These are phyloP conservation scores for Globisporangium cylindrosporum DNA, from an alignment of 352 stramenopile species.

Conservation along the genomic window DNA sequence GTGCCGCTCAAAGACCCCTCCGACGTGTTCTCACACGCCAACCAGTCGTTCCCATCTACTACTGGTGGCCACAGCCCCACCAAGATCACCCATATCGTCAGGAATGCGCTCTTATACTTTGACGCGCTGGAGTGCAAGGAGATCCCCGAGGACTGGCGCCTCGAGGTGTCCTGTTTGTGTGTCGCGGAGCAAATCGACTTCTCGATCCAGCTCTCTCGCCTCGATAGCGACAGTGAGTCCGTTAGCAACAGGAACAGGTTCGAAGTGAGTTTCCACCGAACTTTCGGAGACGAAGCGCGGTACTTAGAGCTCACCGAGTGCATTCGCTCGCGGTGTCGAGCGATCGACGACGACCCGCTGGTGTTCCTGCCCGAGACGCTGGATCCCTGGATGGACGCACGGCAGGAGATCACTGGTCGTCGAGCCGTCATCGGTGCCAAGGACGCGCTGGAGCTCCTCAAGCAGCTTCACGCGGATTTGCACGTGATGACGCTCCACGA, in stretches of 20 bases:
- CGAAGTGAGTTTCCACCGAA: constrained; percentile 54
- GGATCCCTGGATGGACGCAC: constrained; percentile 60
- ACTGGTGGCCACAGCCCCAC: constrained; percentile 19
- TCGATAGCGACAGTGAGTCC: constrained; percentile 19
- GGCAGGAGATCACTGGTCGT: constrained; percentile 38
- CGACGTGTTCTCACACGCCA: constrained; percentile 5
- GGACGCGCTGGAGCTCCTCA: constrained; percentile 44
- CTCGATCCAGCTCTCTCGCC: constrained; percentile 42
- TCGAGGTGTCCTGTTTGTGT: constrained; percentile 54
- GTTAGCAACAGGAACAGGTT: constrained; percentile 23
- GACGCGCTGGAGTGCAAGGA: constrained; percentile 30
- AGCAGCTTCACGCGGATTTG: constrained; percentile 63
- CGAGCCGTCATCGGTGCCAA: constrained; percentile 46
- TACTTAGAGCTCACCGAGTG: constrained; percentile 54
- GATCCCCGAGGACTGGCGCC: constrained; percentile 29
- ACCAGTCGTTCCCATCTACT: constrained; percentile 30
- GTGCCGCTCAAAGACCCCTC: constrained; percentile 9
- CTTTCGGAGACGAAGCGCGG: constrained; percentile 43
- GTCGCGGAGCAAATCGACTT: constrained; percentile 72
- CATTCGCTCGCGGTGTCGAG: constrained; percentile 49
- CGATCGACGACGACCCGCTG: constrained; percentile 51
- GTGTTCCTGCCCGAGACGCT: constrained; percentile 44
- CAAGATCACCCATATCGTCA: constrained; percentile 47
- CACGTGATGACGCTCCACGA: constrained; percentile 59
- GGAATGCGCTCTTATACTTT: constrained; percentile 28